Base-by-base conservation (phyloP, 2,329 filamentous ascomycete species). In the Cryphonectria nitschkei region DNA sequence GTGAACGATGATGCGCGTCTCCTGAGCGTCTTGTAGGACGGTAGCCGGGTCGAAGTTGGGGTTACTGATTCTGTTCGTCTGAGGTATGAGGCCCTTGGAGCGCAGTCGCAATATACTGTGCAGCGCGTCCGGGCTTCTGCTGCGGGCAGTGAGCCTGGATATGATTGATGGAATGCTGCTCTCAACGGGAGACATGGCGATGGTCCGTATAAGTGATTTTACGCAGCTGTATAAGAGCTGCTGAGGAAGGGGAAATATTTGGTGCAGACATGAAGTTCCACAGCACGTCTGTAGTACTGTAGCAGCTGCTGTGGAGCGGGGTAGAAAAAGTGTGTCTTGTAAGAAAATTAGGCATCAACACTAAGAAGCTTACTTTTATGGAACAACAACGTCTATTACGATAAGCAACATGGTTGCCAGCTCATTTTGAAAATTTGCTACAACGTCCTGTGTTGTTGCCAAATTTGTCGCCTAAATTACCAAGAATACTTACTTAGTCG, bases 31-130 rank as follows among this genome's bases (percentile, higher is more conserved):
- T 9, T 37, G 58, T 34, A 9, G 32, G 56, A 70, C n/a, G 22
- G 41, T 34, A 8, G 22, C 41, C 3, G 34, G 43, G 26, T 70
- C 43, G 34, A 70, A 70, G 4, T 2, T 29, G 0, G 37, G 9
- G 32, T 67, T 54, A n/a, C 37, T 43, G 22, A 70, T 62, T 3
- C 68, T 70, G 41, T 67, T 70, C 2, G n/a, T 9, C 2, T 61
- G 3, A 29, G 56, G 14, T 19, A 58, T 5, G 3, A 39, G 52
- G 8, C 65, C 39, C 13, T 6, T 5, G 1, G 9, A 22, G 19
- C 68, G 68, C n/a, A 69, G 58, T 61, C 32, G 34, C 29, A 39
- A n/a, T 22, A 61, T 61, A 22, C 2, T 39, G 34, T 3, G 19
- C 39, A 61, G 14, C 29, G 7, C 32, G 8, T 39, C 58, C 3